Evolutionary conservation across 2,329 filamentous ascomycete species (phyloP), one percentile per base, ranked within the genome.

Genomic region (Hypomyces rosellus): DNA sequence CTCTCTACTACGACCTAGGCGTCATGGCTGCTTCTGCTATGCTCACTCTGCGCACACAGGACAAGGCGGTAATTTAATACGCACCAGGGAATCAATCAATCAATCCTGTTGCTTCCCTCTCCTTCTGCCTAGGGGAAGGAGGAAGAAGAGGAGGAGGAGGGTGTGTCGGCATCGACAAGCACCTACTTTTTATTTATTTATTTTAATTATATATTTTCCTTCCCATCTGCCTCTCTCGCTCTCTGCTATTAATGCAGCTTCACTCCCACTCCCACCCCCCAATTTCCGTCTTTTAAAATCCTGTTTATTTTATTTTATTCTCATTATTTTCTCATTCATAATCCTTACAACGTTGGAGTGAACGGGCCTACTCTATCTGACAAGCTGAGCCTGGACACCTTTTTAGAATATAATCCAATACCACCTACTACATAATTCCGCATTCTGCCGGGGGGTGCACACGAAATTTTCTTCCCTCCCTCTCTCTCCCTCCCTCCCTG

Each of bases 311-410:
- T 20, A 5, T 20, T 20, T 20, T 20, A 20, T 20, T 20, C 5
- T 20, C 5, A 20, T 20, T 20, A 20, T 20, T 20, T 30, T 30
- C 25, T 25, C 44, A 34, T 48, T 34, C 18, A 38, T 20, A 20
- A 20, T 20, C 20, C 20, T 5, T 30, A 34, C 34, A 25, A 18
- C 45, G 33, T 48, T 36, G 45, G 20, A 5, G 50, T 52, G 50
- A 49, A 52, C 50, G 50, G 50, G 41, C 50, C 50, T 49, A 45
- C 50, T 42, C 9, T 30, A 52, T 52, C 50, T 52, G 40, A 52
- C 50, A 30, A 42, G 42, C 48, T 38, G 38, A 30, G 25, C 25
- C 25, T 30, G 40, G 16, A 48, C 33, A 34, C 33, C 37, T 40
- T 33, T 41, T 41, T 52, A 40, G 47, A 46, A 46, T 36, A 52